Base-by-base conservation (phyloP, 768 basidiomycete species). In the Leccinum barrowsii region DNA sequence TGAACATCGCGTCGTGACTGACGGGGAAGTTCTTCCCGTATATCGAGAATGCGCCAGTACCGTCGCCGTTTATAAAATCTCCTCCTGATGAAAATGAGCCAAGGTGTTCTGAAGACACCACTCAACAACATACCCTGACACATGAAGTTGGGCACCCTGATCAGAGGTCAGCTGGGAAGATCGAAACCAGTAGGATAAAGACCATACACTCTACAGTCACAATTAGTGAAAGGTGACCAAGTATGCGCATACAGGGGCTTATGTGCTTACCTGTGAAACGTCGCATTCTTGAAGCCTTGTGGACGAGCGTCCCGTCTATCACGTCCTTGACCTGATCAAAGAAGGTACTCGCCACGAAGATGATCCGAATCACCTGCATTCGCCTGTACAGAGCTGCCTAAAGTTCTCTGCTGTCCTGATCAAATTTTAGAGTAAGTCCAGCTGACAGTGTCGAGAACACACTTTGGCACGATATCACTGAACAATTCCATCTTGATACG, bases 401-500 rank as follows among this genome's bases (percentile, higher is more conserved):
- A 98, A 98, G 77, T 98, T 99, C 75, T 99, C 96, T 7, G 94
- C 94, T 2, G 96, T 98, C 69, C 95, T 97, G 64, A 44, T 53
- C 35, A 50, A 44, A 35, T 13, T 35, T 49, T 22, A 58, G 55
- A 66, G 54, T 17, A 42, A 21, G 49, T 51, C 19, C 30, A 56
- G 55, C 44, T 30, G 22, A 17, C 6, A 40, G 63, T 21, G 21
- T 0, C 1, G 22, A 42, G 32, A 26, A 58, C 88, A 58, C 51
- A 96, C 94, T 94, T 97, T 54, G 97, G 96, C 2, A 91, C 93
- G 56, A 96, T 86, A 69, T 99, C 97, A 59, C 88, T 91, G 75
- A 96, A 98, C 17, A 99, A 78, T 73, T 99, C 96, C 87, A 99
- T 96, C 77, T 98, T 98, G 65, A 99, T 80, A 32, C 97, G 78